Evolutionary conservation across 371 early-diverging fungal genomes (phyloP).

Genomic region (Zopfochytrium polystomum): DNA sequence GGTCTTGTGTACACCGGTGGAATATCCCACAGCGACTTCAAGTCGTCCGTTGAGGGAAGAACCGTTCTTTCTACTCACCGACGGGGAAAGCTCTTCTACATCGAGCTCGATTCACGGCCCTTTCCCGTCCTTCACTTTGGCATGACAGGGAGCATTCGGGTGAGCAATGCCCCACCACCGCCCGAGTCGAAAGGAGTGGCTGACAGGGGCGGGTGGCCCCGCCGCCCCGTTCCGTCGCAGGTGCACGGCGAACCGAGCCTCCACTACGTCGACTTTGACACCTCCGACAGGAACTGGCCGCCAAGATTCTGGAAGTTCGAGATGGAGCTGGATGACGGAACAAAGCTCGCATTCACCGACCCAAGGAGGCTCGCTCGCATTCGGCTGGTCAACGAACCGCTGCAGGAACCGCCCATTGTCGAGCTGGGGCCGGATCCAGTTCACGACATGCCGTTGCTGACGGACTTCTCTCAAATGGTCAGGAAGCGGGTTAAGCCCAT

Average conservation of each 20-base stretch:
- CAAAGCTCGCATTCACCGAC: conserved; percentile 55
- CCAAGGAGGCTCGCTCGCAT: conserved; percentile 54
- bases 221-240: no score
- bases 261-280: conserved; percentile 38
- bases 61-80: conserved; percentile 52
- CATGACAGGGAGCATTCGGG: conserved; percentile 48
- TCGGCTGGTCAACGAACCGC: conserved; percentile 48
- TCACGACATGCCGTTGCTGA: conserved; percentile 41
- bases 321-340: conserved; percentile 34
- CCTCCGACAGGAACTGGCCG: conserved; percentile 49
- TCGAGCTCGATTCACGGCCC: conserved; percentile 26
- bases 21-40: conserved; percentile 30
- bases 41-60: conserved; percentile 33
- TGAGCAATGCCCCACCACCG: not conserved
- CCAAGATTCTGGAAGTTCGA: conserved; percentile 55
- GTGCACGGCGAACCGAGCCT: conserved; percentile 37
- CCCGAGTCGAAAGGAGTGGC: conserved; percentile 19
- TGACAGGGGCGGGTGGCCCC: conserved; percentile 35
- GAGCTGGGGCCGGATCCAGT: conserved; percentile 63
- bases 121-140: conserved; percentile 59
- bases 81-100: conserved; percentile 60
- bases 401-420: conserved; percentile 45
- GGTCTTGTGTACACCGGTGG: conserved; percentile 37
- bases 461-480: conserved; percentile 38
- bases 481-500: conserved; percentile 46